phyloP scores from a whole-genome alignment of 2,329 filamentous ascomycete species.

The Fusarium oxysporum region DNA sequence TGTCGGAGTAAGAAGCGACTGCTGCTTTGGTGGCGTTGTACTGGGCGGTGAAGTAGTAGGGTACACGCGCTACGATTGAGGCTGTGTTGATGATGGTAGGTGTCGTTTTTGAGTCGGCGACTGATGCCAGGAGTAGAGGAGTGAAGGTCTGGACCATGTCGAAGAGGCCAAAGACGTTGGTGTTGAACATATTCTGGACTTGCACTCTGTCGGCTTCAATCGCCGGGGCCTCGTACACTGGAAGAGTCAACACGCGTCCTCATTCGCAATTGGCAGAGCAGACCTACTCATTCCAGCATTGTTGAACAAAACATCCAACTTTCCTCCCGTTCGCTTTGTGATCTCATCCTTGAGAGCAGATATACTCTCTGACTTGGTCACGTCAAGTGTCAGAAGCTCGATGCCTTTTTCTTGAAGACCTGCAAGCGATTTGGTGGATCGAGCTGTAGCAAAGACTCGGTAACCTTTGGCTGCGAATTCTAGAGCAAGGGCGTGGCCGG shows the following conservation, averaged over 20 bases:
- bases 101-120: neutral
- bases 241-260: neutral
- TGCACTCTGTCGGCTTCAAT: neutral
- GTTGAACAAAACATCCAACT: conserved; percentile 13
- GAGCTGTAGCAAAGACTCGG: conserved; percentile 18
- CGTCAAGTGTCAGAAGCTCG: conserved; percentile 9
- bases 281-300: conserved; percentile 8
- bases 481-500: conserved; percentile 6
- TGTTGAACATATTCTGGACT: neutral
- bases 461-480: conserved; percentile 10
- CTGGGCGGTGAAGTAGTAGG: neutral
- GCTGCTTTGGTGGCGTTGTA: conserved; percentile 29
- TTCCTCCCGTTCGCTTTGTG: neutral
- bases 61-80: neutral
- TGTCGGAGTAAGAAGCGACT: conserved; percentile 15
- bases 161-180: conserved; percentile 3
- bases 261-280: too few species aligned
- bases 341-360: neutral
- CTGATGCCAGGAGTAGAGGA: neutral
- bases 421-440: neutral
- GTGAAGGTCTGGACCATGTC: conserved; percentile 16
- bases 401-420: conserved; percentile 15
- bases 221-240: conserved; percentile 21
- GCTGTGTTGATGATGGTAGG: conserved; percentile 16
- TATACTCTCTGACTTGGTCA: conserved; percentile 3